Base-by-base conservation (phyloP, 106 monocot genomes). In the Dendrobium huoshanense region DNA sequence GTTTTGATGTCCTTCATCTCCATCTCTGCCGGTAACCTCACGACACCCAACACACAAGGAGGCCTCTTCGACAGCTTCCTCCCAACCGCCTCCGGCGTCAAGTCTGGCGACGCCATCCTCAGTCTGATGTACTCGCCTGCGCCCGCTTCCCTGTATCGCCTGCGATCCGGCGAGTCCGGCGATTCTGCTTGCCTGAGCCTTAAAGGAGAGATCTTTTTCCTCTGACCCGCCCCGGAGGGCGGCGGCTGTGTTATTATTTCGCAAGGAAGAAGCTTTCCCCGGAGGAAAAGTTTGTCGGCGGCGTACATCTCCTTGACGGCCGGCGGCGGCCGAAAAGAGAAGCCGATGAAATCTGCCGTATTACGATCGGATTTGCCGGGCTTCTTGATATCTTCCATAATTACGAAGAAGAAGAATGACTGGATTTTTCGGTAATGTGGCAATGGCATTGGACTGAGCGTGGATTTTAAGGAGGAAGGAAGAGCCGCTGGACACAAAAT, bases 1-100 rank as follows among this genome's bases (percentile, higher is more conserved):
- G 18, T 84, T 73, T 77, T 82, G 48, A 87, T 87, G 54, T 87
- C 89, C 33, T 65, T 77, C 79, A 89, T 80, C 76, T 86, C 85
- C 82, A 85, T 90, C 73, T 37, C 82, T 75, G 85, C 75, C 68
- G 89, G 89, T 17, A 75, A 80, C 67, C 82, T 67, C 84, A 77
- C 82, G 56, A 77, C 55, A 73, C 87, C 80, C 58, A 87, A 77
- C 68, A 73, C 84, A 22, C 80, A 72, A 13, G 45, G 27, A 56
- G 79, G 74, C 85, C 89, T 85, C 65, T 79, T 78, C 72, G 78
- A 74, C 55, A 47, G 59, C 75, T n/a, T 45, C 73, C 7, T 8
- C 72, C 10, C 33, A 10, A 11, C 58, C 56, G 43, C 20, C 33
- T 72, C 54, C 41, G 75, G 20, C 22, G 42, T 11, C 15, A 5